Evolutionary conservation across 495 filamentous ascomycete genomes (phyloP).

Genomic region (Ascodesmis nigricans): DNA sequence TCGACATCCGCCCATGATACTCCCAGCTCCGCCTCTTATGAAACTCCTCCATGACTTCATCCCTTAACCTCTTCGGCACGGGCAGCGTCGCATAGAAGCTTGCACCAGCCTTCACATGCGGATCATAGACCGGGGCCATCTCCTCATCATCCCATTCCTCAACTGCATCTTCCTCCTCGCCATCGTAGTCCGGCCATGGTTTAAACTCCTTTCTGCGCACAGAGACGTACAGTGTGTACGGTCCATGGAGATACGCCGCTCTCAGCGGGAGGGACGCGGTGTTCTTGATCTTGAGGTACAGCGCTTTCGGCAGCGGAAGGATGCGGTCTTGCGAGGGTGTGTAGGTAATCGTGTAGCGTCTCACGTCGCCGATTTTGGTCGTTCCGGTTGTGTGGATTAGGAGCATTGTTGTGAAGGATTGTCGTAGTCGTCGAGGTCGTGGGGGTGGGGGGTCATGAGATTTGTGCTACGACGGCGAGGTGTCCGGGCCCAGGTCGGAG

Average conservation of each 20-base stretch:
- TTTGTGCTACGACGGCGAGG: too few relatives aligned
- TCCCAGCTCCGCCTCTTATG: too few relatives aligned
- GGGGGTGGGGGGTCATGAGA: too few relatives aligned
- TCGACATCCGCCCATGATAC: too few relatives aligned
- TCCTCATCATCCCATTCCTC: conserved; percentile 6
- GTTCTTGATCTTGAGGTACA: conserved; percentile 76
- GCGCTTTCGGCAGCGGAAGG: conserved; percentile 51
- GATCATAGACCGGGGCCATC: conserved; percentile 40
- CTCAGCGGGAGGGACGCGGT: conserved; percentile 74
- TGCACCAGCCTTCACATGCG: conserved; percentile 83
- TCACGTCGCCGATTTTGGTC: conserved; percentile 80
- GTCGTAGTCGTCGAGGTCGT: too few relatives aligned
- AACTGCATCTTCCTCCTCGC: conserved; percentile 6
- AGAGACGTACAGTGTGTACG: conserved; percentile 72
- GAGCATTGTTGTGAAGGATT: conserved; percentile 68
- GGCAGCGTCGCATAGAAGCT: conserved; percentile 56
- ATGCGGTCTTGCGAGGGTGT: conserved; percentile 73
- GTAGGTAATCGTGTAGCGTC: conserved; percentile 82
- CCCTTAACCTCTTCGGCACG: too few relatives aligned
- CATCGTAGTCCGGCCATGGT: conserved; percentile 12
- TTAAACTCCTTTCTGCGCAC: conserved; percentile 28
- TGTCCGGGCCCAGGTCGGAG: background rate
- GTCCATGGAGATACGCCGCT: conserved; percentile 87
- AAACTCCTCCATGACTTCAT: too few relatives aligned
- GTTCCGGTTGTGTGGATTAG: conserved; percentile 71